phyloP scores from a whole-genome alignment of 1,139 yeast species.

The Meyerozyma elateridarum region DNA sequence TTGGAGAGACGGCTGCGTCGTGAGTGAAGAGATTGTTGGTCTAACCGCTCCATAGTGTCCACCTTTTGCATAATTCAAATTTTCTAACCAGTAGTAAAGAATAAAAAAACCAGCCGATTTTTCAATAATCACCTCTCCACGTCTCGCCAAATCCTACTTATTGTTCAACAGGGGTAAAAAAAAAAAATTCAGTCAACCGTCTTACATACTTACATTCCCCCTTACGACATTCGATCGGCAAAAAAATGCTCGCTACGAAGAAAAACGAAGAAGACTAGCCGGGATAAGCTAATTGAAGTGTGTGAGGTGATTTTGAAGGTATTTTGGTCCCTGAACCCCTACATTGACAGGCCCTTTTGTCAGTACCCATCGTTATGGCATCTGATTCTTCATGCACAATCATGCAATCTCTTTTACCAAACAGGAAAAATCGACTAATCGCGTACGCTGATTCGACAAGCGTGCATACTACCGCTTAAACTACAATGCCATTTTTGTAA shows the following conservation, averaged over 20 bases:
- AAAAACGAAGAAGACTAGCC: no score
- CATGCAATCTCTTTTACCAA: neutral
- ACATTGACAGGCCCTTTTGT: no score
- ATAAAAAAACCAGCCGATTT: neutral
- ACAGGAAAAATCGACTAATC: constrained; percentile 1
- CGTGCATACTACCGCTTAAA: neutral
- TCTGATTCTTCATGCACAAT: no score
- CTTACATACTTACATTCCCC: neutral
- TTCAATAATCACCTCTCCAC: no score
- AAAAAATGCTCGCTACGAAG: no score
- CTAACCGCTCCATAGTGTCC: neutral
- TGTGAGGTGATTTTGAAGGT: no score
- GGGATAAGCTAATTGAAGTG: no score
- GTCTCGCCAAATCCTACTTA: neutral
- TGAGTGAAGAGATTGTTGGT: neutral
- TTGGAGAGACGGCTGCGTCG: constrained; percentile 1
- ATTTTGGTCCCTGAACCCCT: no score
- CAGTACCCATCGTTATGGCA: no score
- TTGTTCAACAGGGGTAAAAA: neutral
- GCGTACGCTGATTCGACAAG: no score
- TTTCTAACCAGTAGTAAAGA: neutral
- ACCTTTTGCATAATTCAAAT: neutral
- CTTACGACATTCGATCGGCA: no score
- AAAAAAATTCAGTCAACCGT: neutral
- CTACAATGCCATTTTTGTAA: no score